These are phyloP conservation scores for Zasmidium citrigriseum DNA, from an alignment of 2,329 filamentous ascomycete genomes.

Conservation along the genomic window DNA sequence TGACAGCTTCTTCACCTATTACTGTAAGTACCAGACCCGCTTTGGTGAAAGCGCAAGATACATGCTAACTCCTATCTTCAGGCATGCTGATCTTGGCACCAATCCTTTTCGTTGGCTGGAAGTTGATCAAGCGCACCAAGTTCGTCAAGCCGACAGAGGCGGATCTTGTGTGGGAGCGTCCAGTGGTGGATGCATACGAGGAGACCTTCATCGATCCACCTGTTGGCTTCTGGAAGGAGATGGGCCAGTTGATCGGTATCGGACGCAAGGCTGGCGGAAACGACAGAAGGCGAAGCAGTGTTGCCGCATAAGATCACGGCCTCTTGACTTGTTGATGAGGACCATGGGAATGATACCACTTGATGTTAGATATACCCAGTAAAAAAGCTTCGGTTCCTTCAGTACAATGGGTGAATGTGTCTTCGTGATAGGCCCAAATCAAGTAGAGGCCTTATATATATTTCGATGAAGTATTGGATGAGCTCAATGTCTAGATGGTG, in stretches of 20 bases:
- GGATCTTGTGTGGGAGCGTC: conserved; percentile 64
- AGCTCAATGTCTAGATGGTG: no score
- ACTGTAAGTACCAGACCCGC: conserved; percentile 38
- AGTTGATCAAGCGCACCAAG: conserved; percentile 62
- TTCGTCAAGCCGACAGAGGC: conserved; percentile 55
- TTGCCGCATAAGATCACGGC: background rate
- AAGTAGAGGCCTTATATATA: background rate
- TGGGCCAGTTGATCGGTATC: conserved; percentile 47
- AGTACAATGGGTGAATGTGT: background rate
- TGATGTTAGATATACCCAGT: background rate
- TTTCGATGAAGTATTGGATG: background rate
- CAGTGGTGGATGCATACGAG: conserved; percentile 62
- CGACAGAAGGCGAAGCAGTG: conserved; percentile 4
- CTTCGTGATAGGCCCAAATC: no score
- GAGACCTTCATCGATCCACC: conserved; percentile 50
- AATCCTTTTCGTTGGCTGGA: conserved; percentile 61
- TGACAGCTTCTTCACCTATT: conserved; percentile 49
- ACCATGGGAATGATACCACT: background rate
- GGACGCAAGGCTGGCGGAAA: conserved; percentile 18
- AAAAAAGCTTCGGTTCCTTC: no score
- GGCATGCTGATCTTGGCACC: conserved; percentile 57
- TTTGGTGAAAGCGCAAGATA: background rate
- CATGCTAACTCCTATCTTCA: background rate
- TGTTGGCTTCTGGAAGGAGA: conserved; percentile 58
- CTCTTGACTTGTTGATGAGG: background rate